Evolutionary conservation across 306 rosid species (phyloP).

Genomic region (Fragaria iinumae): DNA sequence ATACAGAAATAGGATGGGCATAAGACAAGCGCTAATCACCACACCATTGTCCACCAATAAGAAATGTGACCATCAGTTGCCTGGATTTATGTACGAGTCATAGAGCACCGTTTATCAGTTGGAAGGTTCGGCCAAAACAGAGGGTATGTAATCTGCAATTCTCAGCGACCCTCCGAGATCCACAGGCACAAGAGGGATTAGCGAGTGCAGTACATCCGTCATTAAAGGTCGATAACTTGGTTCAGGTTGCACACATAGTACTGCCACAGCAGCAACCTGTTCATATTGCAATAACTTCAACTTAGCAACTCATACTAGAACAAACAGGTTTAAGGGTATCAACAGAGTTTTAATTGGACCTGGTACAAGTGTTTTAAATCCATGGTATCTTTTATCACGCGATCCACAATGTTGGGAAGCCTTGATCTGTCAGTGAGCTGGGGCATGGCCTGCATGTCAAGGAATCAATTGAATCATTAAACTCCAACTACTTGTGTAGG

Average conservation of each 20-base stretch:
- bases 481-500: not conserved
- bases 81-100: not conserved
- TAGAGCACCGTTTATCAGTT: slow-evolving; percentile 15
- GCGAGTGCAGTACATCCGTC: slow-evolving; percentile 88
- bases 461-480: slow-evolving; percentile 1
- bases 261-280: slow-evolving; percentile 98
- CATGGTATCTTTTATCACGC: slow-evolving; percentile 71
- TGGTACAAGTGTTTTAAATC: slow-evolving; percentile 93
- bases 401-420: slow-evolving; percentile 80
- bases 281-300: slow-evolving; percentile 15
- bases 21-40: not conserved
- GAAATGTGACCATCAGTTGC: not conserved
- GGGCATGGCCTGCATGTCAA: slow-evolving; percentile 81
- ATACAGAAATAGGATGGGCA: not conserved
- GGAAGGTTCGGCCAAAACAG: slow-evolving; percentile 20
- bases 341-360: slow-evolving; percentile 41
- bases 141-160: slow-evolving; percentile 41
- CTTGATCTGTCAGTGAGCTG: slow-evolving; percentile 82
- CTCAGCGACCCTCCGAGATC: slow-evolving; percentile 89
- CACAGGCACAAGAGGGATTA: slow-evolving; percentile 74
- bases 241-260: slow-evolving; percentile 87
- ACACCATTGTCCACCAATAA: not conserved
- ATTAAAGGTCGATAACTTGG: slow-evolving; percentile 87
- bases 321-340: slow-evolving; percentile 10
- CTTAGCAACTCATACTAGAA: slow-evolving; percentile 8